phyloP scores from a whole-genome alignment of 345 rosid species.

The Hirschfeldia incana region DNA sequence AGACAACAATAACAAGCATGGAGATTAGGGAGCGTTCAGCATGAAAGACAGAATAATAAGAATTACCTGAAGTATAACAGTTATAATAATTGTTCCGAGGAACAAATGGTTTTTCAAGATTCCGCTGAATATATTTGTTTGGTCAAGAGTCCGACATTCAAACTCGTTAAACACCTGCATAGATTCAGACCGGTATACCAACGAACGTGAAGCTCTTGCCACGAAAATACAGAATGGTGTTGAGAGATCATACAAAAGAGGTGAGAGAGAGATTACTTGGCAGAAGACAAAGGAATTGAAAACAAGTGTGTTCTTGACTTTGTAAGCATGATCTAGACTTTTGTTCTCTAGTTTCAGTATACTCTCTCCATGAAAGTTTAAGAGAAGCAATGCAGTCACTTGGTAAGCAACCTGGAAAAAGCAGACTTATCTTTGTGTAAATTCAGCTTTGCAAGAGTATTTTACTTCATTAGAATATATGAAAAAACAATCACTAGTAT shows the following conservation, averaged over 20 bases:
- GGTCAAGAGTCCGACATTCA: not conserved
- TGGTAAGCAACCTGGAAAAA: constrained; percentile 3
- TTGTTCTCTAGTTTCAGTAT: not conserved
- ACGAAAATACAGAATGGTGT: not conserved
- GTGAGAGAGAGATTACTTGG: not conserved
- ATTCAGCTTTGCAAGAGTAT: not conserved
- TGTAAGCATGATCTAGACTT: not conserved
- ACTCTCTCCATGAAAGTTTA: not conserved
- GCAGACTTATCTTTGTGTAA: not conserved
- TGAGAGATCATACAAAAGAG: not conserved
- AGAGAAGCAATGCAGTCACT: not conserved
- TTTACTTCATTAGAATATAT: not conserved
- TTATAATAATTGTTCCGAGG: not conserved
- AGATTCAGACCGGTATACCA: not conserved
- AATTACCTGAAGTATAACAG: not conserved
- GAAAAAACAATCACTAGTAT: not conserved
- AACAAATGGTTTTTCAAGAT: not conserved
- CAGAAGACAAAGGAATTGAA: constrained; percentile 7
- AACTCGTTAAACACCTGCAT: constrained; percentile 7
- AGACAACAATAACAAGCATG: not conserved
- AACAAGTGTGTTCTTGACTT: constrained; percentile 4
- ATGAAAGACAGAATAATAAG: not conserved
- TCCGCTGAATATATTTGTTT: not conserved
- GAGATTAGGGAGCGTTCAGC: not conserved
- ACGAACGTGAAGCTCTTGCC: not conserved